Conservation (phyloP, 176 grass and related monocot genomes). For the maize (Zea mays) region Zm-B73-REFERENCE-NAM-5.0 NC_050096.1:85633001-85633500, state of each 20-base stretch:
- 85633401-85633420: too few species aligned
- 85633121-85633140: neutral
- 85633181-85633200: neutral
- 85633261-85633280: neutral
- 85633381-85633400: neutral
- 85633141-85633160: neutral
- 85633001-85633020: too few species aligned
- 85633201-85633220: neutral
- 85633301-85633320: neutral
- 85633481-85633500: neutral
- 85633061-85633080: neutral
- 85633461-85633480: neutral
- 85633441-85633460: neutral
- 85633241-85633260: neutral
- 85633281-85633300: neutral
- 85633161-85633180: neutral
- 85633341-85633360: neutral
- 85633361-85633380: neutral
- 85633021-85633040: too few species aligned
- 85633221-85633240: neutral
- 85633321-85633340: neutral
- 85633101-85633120: neutral
- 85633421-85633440: neutral
- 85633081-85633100: neutral
- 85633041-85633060: too few species aligned